Evolutionary conservation across 2,329 filamentous ascomycete genomes (phyloP).

Genomic region (Pseudogymnoascus sp.): DNA sequence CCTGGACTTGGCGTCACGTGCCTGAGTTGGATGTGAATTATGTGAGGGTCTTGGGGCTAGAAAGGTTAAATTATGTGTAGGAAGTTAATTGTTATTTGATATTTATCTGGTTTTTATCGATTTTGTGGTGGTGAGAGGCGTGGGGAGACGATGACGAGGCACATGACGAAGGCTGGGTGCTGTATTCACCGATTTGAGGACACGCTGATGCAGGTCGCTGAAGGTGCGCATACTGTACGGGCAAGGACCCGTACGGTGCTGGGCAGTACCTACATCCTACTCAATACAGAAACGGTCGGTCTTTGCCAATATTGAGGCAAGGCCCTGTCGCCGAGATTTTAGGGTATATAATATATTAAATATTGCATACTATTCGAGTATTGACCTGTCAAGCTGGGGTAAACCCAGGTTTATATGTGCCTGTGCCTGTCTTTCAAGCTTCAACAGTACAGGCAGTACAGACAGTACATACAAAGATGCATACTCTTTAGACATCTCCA

Average conservation of each 20-base stretch:
- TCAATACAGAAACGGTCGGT: not conserved
- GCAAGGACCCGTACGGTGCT: not conserved
- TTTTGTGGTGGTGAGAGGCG: not conserved
- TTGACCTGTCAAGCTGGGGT: not conserved
- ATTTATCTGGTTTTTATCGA: not conserved
- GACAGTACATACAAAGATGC: not conserved
- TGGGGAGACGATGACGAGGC: not conserved
- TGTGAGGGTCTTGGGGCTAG: not conserved
- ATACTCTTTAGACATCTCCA: not conserved
- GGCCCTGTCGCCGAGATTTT: not conserved
- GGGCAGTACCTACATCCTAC: not conserved
- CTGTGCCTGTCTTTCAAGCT: not conserved
- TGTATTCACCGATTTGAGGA: not conserved
- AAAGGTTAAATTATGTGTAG: too few species aligned
- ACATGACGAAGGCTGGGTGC: not conserved
- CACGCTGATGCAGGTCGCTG: not conserved
- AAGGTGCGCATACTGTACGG: not conserved
- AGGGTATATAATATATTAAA: not conserved
- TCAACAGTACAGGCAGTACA: not conserved
- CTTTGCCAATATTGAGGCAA: not conserved
- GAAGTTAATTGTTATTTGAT: not conserved
- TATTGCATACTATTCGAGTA: not conserved
- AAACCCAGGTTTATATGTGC: not conserved
- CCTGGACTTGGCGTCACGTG: not conserved
- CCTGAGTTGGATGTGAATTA: not conserved